Conservation (phyloP, 768 basidiomycete species). For the Tephrocybe rancida region DNA sequence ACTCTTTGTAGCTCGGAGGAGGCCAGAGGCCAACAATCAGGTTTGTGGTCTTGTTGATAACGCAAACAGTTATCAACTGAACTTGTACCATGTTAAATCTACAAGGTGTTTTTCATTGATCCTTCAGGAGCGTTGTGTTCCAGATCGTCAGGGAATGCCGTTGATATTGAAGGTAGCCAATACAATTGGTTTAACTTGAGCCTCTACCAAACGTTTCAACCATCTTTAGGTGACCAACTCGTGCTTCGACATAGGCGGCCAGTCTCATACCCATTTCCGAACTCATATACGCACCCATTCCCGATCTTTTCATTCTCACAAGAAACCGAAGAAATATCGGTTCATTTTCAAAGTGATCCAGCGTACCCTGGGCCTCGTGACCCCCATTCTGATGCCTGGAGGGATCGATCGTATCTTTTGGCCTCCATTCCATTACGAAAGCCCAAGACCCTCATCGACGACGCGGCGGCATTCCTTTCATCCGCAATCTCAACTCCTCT, state of each 20-base stretch:
- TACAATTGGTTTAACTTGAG: not conserved
- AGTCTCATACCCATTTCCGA: constrained; percentile 79
- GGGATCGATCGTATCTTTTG: constrained; percentile 59
- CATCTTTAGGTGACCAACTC: constrained; percentile 56
- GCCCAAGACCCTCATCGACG: constrained; percentile 69
- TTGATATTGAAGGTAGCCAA: constrained; percentile 71
- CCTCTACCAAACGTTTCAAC: not conserved
- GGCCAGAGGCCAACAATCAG: constrained; percentile 75
- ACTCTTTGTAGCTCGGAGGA: constrained; percentile 58
- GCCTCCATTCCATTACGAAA: constrained; percentile 68
- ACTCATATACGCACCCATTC: constrained; percentile 73
- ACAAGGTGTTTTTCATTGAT: constrained; percentile 84
- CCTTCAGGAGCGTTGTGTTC: constrained; percentile 77
- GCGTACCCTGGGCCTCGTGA: constrained; percentile 55
- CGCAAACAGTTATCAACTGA: not conserved
- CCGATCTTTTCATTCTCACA: constrained; percentile 67
- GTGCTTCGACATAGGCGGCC: constrained; percentile 81
- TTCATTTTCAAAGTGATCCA: constrained; percentile 66
- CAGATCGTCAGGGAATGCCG: constrained; percentile 76
- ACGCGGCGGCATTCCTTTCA: constrained; percentile 68
- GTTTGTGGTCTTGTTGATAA: constrained; percentile 31
- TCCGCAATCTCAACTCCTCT: constrained; percentile 63
- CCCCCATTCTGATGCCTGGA: constrained; percentile 50
- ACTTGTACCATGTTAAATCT: constrained; percentile 3
- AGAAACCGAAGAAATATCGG: constrained; percentile 58